Evolutionary conservation across 2,329 filamentous ascomycete genomes (phyloP).

Genomic region (Ophiosphaerella korrae): DNA sequence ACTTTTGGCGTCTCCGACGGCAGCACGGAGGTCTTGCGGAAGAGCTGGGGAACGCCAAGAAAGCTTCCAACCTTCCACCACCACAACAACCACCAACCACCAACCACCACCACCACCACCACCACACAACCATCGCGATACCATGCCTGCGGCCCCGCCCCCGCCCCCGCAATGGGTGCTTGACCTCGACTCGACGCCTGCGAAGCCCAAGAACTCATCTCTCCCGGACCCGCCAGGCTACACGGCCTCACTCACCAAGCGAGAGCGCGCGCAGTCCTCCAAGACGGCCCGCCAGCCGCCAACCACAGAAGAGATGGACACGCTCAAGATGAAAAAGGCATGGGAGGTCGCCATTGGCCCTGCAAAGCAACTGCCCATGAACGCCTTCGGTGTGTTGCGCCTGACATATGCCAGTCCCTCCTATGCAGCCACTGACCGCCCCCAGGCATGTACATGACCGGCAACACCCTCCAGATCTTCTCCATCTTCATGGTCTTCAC

Average conservation of each 20-base stretch:
- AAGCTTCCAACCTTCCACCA: constrained; percentile 2
- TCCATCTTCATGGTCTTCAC: constrained; percentile 99
- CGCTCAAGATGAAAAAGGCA: constrained; percentile 95
- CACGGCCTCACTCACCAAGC: constrained; percentile 56
- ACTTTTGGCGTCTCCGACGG: constrained; percentile 12
- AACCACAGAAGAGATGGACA: constrained; percentile 86
- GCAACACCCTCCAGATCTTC: constrained; percentile 97
- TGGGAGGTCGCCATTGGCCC: constrained; percentile 96
- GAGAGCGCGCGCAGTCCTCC: constrained; percentile 42
- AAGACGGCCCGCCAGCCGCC: constrained; percentile 66
- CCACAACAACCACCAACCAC: constrained; percentile 3
- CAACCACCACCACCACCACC: constrained; percentile 6
- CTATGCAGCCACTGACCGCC: constrained; percentile 1
- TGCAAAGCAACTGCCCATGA: constrained; percentile 95
- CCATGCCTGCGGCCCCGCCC: constrained; percentile 35
- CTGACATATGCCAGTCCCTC: not conserved
- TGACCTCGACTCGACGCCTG: constrained; percentile 74
- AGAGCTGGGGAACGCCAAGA: constrained; percentile 28
- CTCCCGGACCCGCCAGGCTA: constrained; percentile 89
- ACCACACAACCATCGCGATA: not conserved
- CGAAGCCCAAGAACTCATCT: constrained; percentile 68
- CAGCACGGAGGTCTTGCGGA: constrained; percentile 25
- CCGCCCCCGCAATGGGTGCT: constrained; percentile 79
- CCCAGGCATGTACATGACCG: constrained; percentile 94
- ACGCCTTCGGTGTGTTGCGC: constrained; percentile 73